Percentiles rank a stretch among this genome's conserved stretches.
These are phyloP conservation scores for Arachnopeziza araneosa DNA, from an alignment of 2,329 filamentous ascomycete species.

Conservation along the genomic window DNA sequence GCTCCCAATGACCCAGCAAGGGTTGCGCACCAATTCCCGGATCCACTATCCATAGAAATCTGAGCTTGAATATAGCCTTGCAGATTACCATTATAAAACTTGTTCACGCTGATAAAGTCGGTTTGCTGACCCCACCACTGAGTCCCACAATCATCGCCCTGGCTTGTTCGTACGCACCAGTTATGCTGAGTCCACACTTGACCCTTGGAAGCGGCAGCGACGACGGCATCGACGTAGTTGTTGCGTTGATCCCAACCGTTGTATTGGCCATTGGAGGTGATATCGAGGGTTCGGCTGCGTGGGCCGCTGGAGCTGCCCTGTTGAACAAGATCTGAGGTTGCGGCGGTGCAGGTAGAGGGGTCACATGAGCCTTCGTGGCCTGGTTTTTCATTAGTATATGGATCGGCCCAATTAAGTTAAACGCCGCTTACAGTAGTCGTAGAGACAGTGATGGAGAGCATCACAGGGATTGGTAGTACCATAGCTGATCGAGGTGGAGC, in stretches of 20 bases:
- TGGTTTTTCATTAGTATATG: neutral
- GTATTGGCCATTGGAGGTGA: neutral
- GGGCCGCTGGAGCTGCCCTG: neutral
- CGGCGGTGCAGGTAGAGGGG: neutral
- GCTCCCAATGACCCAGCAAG: neutral
- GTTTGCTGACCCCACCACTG: neutral
- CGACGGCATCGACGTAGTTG: neutral
- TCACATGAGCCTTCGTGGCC: neutral
- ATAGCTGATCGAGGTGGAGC: neutral
- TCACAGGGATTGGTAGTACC: neutral
- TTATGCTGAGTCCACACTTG: neutral
- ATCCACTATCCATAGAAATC: neutral
- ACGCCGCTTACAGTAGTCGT: neutral
- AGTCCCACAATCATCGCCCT: neutral
- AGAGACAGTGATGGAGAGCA: neutral
- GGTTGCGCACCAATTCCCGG: neutral
- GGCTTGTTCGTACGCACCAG: neutral
- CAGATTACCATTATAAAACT: neutral
- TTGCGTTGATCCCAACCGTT: neutral
- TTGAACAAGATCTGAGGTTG: neutral
- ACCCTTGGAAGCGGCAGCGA: neutral
- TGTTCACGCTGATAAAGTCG: neutral
- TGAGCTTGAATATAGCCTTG: neutral
- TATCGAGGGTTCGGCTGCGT: neutral
- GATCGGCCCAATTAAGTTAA: neutral